These are phyloP conservation scores for Passalora sequoiae DNA, from an alignment of 2,329 filamentous ascomycete genomes.

Conservation along the genomic window DNA sequence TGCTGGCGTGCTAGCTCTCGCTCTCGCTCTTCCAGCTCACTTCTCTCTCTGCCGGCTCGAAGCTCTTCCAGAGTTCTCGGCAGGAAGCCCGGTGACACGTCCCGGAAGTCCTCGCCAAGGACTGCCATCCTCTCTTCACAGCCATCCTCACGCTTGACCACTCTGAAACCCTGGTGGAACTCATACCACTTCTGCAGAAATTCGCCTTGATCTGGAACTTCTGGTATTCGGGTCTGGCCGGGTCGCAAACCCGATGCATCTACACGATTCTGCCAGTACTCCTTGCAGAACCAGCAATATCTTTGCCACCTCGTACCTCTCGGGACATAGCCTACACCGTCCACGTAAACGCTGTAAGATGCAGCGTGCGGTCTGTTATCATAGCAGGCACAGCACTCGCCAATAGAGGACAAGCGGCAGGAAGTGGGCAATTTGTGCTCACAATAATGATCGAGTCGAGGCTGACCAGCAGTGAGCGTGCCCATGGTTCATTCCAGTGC, in stretches of 20 bases:
- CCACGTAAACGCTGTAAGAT: conserved; percentile 45
- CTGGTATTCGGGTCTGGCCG: conserved; percentile 43
- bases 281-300: conserved; percentile 51
- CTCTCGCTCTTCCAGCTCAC: conserved; percentile 24
- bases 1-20: conserved; percentile 7
- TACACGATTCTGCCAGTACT: conserved; percentile 47
- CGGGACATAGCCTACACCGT: conserved; percentile 47
- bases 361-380: conserved; percentile 37
- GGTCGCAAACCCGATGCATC: conserved; percentile 40
- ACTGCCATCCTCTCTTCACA: conserved; percentile 43
- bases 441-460: conserved; percentile 27
- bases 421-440: conserved; percentile 32
- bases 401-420: conserved; percentile 29
- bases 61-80: conserved; percentile 46
- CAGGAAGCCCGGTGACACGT: conserved; percentile 45
- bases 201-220: conserved; percentile 43
- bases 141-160: conserved; percentile 39
- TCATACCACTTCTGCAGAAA: conserved; percentile 48
- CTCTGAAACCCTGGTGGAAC: conserved; percentile 45
- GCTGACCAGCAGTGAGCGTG: conserved; percentile 28
- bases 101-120: conserved; percentile 43
- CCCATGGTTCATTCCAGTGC: conserved; percentile 26
- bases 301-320: conserved; percentile 47
- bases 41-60: conserved; percentile 32
- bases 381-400: conserved; percentile 31